Evolutionary conservation across 768 basidiomycete genomes (phyloP).

Genomic region (Pholiota microspora): DNA sequence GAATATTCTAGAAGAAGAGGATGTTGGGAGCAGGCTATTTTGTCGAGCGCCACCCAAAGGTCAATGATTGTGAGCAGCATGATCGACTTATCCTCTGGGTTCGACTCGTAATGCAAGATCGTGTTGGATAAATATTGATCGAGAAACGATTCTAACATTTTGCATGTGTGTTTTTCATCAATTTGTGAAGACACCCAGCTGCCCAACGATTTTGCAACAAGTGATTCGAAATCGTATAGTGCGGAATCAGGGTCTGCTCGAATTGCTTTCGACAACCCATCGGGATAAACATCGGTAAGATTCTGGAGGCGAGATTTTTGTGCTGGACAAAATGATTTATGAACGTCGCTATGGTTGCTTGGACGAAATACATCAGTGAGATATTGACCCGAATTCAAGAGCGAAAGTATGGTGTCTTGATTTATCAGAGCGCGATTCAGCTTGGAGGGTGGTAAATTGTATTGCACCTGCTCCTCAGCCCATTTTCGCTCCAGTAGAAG

Average conservation of each 20-base stretch:
- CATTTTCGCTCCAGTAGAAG: too few species aligned
- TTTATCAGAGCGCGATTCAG: constrained; percentile 23
- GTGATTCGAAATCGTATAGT: constrained; percentile 36
- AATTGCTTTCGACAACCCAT: constrained; percentile 3
- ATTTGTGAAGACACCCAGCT: constrained; percentile 27
- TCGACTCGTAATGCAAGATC: constrained; percentile 24
- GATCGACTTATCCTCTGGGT: constrained; percentile 37
- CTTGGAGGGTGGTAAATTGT: constrained; percentile 21
- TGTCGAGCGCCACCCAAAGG: constrained; percentile 49
- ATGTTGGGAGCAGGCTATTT: constrained; percentile 25
- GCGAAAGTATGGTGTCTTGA: constrained; percentile 31
- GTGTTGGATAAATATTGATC: constrained; percentile 22
- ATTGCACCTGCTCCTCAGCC: constrained; percentile 23
- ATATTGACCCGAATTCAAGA: constrained; percentile 26
- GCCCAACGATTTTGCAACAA: constrained; percentile 28
- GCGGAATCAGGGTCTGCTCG: constrained; percentile 4
- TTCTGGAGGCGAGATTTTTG: constrained; percentile 17
- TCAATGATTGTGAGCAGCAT: constrained; percentile 46
- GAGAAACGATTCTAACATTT: constrained; percentile 24
- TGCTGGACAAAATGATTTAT: constrained; percentile 16
- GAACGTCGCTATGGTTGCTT: background rate
- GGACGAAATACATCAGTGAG: constrained; percentile 19
- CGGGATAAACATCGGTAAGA: constrained; percentile 3
- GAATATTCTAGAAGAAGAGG: constrained; percentile 43
- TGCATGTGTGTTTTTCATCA: constrained; percentile 12